Evolutionary conservation across 2,329 filamentous ascomycete genomes (phyloP), one percentile per base, ranked within the genome.

Genomic region (Aspergillus sp.): DNA sequence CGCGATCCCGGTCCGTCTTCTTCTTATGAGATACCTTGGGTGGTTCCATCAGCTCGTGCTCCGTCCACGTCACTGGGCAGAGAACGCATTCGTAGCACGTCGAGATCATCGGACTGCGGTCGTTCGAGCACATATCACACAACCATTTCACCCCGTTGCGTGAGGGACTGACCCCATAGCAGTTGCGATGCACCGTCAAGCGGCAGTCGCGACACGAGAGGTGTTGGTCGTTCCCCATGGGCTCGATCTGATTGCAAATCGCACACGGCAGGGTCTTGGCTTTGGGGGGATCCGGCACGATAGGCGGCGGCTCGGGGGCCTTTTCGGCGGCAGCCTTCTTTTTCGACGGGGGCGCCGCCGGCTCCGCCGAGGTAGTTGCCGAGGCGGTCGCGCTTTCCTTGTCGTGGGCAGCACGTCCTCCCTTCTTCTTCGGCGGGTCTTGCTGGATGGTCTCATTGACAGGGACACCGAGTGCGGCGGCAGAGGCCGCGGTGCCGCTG

Each of bases 61-160:
- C 83, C 0, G 86, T 94, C 57, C 80, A 76, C 48, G 88, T 84
- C 9, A 95, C 79, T 9, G 93, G 87, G 62, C 93, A 98, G 32
- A 98, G 74, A 43, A 94, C 85, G 67, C 93, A 98, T 70, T 91
- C 86, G 67, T 97, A 97, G 61, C 85, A 82, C 48, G 94, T 91
- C n/a, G 93, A 96, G 40, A 94, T 84, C 55, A 88, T 83, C 4
- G 91, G 89, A 59, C 85, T 91, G 64, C 89, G 88, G 63, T 98
- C 93, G 61, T 98, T 98, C 34, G 82, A 76, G 67, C 93, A 98
- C 79, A 90, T 94, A 68, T 97, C 93, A 66, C 93, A 98, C 36
- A 85, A 80, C 93, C 93, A 98, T 67, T 94, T 94, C 40, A 77
- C 79, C 30, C 81, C 77, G 45, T 76, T 77, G 38, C 86, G 80